A percentile compares a stretch with the other conserved stretches of the same genome.
Evolutionary conservation across 192 early-diverging fungal genomes (phyloP).

Genomic region (Coemansia biformis): DNA sequence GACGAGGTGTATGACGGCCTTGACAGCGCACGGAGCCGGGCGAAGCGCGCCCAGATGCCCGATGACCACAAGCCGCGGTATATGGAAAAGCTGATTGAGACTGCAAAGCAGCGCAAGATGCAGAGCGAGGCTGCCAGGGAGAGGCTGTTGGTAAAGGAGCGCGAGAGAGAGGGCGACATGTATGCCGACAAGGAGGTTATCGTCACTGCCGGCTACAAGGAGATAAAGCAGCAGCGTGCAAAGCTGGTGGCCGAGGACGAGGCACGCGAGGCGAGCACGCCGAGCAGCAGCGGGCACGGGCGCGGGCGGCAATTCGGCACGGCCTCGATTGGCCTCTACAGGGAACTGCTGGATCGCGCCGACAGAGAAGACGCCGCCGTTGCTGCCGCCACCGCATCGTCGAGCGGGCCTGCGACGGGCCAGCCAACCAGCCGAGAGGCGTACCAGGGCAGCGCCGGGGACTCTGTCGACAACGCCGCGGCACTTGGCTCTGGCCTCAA

Average conservation of each 20-base stretch:
- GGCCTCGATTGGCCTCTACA: constrained; percentile 13
- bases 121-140: constrained; percentile 36
- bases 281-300: neutral
- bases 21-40: constrained; percentile 5
- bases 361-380: constrained; percentile 59
- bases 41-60: constrained; percentile 8
- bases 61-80: constrained; percentile 35
- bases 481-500: neutral
- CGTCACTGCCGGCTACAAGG: constrained; percentile 36
- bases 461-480: neutral
- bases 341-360: constrained; percentile 37
- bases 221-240: constrained; percentile 35
- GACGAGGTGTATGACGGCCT: constrained; percentile 41
- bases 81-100: constrained; percentile 42
- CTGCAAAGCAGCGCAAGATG: constrained; percentile 33
- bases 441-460: too few species aligned
- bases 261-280: neutral
- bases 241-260: neutral
- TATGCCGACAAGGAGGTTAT: constrained; percentile 40
- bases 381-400: too few species aligned
- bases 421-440: neutral
- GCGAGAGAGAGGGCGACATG: constrained; percentile 30
- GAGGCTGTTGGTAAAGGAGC: constrained; percentile 31
- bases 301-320: neutral
- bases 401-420: too few species aligned